Base-by-base conservation (phyloP, 2,329 filamentous ascomycete genomes). In the Chrysosporium keratinophilum region DNA sequence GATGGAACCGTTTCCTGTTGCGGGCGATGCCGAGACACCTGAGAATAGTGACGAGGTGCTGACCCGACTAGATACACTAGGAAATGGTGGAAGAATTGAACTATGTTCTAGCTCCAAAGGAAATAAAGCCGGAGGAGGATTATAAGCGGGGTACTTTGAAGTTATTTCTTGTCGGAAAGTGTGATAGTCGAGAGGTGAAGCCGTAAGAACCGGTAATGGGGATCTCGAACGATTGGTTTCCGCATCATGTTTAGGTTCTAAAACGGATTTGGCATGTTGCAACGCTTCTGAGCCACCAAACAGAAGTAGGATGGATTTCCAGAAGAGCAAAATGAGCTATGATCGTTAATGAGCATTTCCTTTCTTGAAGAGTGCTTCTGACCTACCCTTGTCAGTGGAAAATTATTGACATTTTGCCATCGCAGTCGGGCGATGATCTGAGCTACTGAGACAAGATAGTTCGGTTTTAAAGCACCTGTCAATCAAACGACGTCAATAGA, bases 61-160 rank as follows among this genome's bases (percentile, higher is more conserved):
- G 54, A 76, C 75, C 57, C 82, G 76, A 37, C 78, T 81, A 1
- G 83, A 78, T 57, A 91, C 83, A 60, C 87, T 88, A 35, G 56
- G 85, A 14, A 95, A 72, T 28, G 88, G 88, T 0, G 93, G 91
- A 7, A 98, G 75, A 40, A 97, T 85, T 1, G 89, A 94, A 58
- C 88, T 93, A 65, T 93, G 90, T 52, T 96, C 90, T 17, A 87
- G 80, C 66, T 97, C 91, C 12, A 97, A 76, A 1, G 89, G 88
- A 56, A 97, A 83, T 5, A 87, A 71, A 1, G 88, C 85, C 51
- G 82, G 84, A 1, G 93, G 93, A 1, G 93, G 90, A 55, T 95
- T 85, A 67, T 98, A 98, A 2, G 93, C 87, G 10, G 93, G 93
- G 67, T 98, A 98, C 71, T 98, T 98, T 1, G 91, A 96, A 14